Conservation (phyloP, 495 filamentous ascomycete genomes). For the Aspergillus nanangensis region DNA sequence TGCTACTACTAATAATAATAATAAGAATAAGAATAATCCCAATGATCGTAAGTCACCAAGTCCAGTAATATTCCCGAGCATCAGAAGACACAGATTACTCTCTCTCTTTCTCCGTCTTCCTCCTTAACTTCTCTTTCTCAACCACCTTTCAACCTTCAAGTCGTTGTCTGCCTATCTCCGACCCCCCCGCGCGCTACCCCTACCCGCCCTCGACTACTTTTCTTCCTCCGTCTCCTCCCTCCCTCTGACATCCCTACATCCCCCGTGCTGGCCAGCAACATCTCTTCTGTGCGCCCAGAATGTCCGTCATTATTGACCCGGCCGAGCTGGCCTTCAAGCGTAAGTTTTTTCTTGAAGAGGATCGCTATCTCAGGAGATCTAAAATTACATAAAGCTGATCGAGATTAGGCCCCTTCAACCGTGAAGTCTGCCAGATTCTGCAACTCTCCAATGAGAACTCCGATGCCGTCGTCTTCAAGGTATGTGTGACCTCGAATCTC, state of each 20-base stretch:
- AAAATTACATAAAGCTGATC: too few relatives aligned
- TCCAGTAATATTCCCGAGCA: too few relatives aligned
- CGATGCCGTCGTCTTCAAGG: constrained; percentile 92
- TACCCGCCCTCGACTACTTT: constrained; percentile 7
- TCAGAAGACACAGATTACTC: too few relatives aligned
- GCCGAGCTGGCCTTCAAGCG: constrained; percentile 89
- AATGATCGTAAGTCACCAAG: too few relatives aligned
- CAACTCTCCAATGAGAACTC: constrained; percentile 72
- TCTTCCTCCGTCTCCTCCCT: constrained; percentile 1
- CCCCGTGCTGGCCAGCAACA: too few relatives aligned
- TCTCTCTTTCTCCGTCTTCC: background rate
- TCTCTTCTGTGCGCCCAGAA: constrained; percentile 42
- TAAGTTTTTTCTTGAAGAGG: too few relatives aligned
- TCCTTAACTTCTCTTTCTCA: background rate
- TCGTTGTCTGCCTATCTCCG: background rate
- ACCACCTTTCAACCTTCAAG: background rate
- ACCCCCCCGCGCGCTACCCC: constrained; percentile 13
- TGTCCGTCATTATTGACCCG: constrained; percentile 93
- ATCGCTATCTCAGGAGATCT: too few relatives aligned
- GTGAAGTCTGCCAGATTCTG: constrained; percentile 82
- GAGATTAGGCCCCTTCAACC: constrained; percentile 78
- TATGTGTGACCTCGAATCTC: constrained; percentile 31
- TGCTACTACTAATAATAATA: background rate
- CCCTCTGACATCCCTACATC: too few relatives aligned
- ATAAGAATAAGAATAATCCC: too few relatives aligned